phyloP scores from a whole-genome alignment of 768 basidiomycete genomes.

The Tulasnella calospora region DNA sequence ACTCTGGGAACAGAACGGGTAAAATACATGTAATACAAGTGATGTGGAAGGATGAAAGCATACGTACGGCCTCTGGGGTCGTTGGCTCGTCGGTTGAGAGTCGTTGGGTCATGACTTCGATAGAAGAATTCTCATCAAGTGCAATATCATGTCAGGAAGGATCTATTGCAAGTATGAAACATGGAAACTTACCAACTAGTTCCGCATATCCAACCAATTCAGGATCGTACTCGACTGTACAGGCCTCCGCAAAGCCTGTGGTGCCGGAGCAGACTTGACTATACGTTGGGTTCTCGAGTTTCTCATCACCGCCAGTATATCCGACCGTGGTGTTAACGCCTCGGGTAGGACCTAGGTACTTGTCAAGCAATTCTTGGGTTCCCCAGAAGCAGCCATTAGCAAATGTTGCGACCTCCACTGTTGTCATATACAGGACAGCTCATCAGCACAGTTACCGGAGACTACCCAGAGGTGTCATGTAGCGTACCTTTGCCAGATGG shows the following conservation, averaged over 20 bases:
- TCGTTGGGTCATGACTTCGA: conserved; percentile 89
- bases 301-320: conserved; percentile 30
- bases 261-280: conserved; percentile 67
- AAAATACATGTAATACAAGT: not conserved
- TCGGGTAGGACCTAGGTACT: conserved; percentile 21
- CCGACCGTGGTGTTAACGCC: conserved; percentile 29
- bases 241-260: conserved; percentile 85
- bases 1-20: conserved; percentile 49
- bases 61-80: conserved; percentile 69
- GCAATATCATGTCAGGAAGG: not conserved
- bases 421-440: not conserved
- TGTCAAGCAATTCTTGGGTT: conserved; percentile 28
- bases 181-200: conserved; percentile 63
- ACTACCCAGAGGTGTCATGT: not conserved
- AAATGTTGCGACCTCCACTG: conserved; percentile 29
- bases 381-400: conserved; percentile 32
- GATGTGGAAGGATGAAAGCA: not conserved
- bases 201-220: conserved; percentile 73
- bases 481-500: conserved; percentile 19
- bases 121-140: conserved; percentile 76
- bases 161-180: not conserved
- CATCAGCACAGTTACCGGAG: not conserved
- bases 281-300: conserved; percentile 51
- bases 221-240: conserved; percentile 83
- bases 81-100: conserved; percentile 67